Evolutionary conservation across 2,329 filamentous ascomycete species (phyloP).

Genomic region (Westerdykella ornata): DNA sequence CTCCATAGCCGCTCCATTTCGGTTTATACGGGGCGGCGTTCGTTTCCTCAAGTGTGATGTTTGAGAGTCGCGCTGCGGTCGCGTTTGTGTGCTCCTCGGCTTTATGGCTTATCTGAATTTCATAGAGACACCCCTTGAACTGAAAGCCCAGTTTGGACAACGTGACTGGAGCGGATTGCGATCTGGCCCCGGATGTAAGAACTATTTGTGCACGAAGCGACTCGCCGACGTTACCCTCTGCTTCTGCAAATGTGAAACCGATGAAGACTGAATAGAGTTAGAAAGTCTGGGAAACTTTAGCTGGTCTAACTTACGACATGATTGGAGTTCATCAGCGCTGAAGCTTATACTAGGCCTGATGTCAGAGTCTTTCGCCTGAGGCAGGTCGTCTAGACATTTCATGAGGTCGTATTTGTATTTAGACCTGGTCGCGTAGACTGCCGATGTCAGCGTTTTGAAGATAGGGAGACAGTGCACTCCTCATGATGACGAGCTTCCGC

Average conservation of each 20-base stretch:
- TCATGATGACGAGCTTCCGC: not conserved
- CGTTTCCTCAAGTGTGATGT: constrained; percentile 25
- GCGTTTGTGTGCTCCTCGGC: constrained; percentile 7
- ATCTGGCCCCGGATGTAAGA: constrained; percentile 45
- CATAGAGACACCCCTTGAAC: constrained; percentile 45
- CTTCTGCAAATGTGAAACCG: constrained; percentile 48
- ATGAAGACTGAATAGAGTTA: constrained; percentile 40
- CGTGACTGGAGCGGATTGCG: constrained; percentile 41
- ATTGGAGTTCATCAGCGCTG: constrained; percentile 44
- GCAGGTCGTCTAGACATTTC: constrained; percentile 39
- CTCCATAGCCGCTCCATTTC: constrained; percentile 50
- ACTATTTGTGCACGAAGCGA: constrained; percentile 50
- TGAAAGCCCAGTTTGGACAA: constrained; percentile 46
- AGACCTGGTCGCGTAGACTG: constrained; percentile 28
- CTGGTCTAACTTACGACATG: constrained; percentile 37
- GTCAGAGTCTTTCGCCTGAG: constrained; percentile 23
- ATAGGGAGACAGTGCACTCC: not conserved
- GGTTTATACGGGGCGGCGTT: constrained; percentile 23
- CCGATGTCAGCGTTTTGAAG: constrained; percentile 8
- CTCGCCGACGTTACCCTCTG: constrained; percentile 55
- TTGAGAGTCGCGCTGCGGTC: constrained; percentile 13
- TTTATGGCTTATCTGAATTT: constrained; percentile 28
- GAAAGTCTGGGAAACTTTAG: not conserved
- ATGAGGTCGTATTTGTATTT: constrained; percentile 43
- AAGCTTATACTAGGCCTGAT: constrained; percentile 43